A percentile compares a stretch with the other conserved stretches of the same genome.
These are phyloP conservation scores for Rhodosporidiobolus odoratus DNA, from an alignment of 768 basidiomycete genomes.

Conservation along the genomic window DNA sequence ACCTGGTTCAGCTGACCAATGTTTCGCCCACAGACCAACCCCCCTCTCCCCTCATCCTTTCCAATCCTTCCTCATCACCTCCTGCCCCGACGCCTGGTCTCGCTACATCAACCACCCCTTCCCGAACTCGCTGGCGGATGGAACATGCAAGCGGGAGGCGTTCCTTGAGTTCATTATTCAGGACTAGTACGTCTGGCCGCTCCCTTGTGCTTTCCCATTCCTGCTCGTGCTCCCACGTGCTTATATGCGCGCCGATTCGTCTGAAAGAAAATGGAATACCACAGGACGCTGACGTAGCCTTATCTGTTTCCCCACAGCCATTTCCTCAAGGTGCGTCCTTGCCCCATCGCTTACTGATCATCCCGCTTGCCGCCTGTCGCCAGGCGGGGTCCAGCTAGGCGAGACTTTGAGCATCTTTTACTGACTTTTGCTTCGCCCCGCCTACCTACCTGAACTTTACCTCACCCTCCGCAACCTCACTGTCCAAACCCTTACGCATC, in stretches of 20 bases:
- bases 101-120: constrained; percentile 78
- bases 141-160: constrained; percentile 59
- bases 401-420: neutral
- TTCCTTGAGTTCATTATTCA: constrained; percentile 89
- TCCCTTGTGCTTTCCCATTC: constrained; percentile 48
- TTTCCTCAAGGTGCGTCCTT: constrained; percentile 30
- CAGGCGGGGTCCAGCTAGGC: too few species aligned
- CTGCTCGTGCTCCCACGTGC: neutral
- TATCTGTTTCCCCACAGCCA: constrained; percentile 5
- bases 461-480: too few species aligned
- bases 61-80: constrained; percentile 39
- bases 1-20: constrained; percentile 54
- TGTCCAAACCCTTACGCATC: too few species aligned
- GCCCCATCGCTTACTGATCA: neutral
- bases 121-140: constrained; percentile 66
- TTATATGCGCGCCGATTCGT: neutral
- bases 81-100: constrained; percentile 59
- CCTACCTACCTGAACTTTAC: too few species aligned
- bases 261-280: constrained; percentile 74
- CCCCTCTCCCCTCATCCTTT: constrained; percentile 58
- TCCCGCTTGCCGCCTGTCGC: too few species aligned
- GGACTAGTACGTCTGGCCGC: constrained; percentile 54
- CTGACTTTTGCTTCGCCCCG: neutral
- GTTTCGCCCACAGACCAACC: constrained; percentile 61
- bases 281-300: neutral